phyloP scores from a whole-genome alignment of 2,329 filamentous ascomycete genomes.

The Diaporthe citrichinensis region DNA sequence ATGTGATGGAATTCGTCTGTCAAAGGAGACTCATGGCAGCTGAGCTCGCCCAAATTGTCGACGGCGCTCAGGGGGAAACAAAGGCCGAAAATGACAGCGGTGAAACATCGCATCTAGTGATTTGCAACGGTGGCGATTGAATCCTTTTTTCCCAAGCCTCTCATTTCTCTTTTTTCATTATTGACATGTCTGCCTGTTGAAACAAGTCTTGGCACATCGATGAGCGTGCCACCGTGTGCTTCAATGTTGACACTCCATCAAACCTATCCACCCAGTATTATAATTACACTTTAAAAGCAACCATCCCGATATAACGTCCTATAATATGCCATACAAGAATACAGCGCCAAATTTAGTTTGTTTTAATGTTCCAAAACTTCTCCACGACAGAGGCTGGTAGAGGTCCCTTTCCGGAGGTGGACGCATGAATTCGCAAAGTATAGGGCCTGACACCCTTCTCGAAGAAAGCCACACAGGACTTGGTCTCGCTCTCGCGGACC shows the following conservation, averaged over 20 bases:
- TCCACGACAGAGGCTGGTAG: neutral
- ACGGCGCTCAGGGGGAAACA: neutral
- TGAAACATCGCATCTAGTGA: conserved; percentile 8
- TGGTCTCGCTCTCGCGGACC: neutral
- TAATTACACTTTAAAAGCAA: neutral
- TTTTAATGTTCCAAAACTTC: neutral
- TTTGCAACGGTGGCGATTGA: neutral
- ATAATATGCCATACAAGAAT: neutral
- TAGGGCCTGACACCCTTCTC: neutral
- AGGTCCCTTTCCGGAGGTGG: neutral
- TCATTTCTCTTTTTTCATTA: neutral
- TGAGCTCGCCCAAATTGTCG: neutral
- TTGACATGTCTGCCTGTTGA: neutral
- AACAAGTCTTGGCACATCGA: neutral
- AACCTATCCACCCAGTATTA: neutral
- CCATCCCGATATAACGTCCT: neutral
- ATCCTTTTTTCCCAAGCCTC: neutral
- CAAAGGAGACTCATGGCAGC: neutral
- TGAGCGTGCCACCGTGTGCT: neutral
- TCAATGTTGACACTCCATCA: neutral
- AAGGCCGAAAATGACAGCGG: neutral
- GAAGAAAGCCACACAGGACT: conserved; percentile 11
- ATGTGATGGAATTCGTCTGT: neutral
- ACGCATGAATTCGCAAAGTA: neutral
- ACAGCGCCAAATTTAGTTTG: neutral